A percentile compares a stretch with the other conserved stretches of the same genome.
phyloP scores from a whole-genome alignment of 164 flowering plant species.

The Annona cherimola region DNA sequence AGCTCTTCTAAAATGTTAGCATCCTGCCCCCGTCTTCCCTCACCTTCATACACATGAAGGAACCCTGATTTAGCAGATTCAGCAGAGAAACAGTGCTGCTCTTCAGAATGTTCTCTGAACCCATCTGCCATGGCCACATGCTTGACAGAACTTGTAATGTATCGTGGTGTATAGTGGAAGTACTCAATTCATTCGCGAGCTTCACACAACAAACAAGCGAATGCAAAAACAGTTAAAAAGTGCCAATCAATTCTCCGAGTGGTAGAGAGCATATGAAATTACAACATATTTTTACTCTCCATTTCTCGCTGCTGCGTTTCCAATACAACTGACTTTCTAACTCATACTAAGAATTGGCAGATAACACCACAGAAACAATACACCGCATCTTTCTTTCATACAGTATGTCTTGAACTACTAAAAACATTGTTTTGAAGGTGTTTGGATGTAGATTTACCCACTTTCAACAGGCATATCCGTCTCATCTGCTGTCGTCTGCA shows the following conservation, averaged over 20 bases:
- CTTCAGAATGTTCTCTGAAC: no score
- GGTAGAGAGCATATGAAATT: background rate
- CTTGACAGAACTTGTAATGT: no score
- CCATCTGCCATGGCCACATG: no score
- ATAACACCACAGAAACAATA: background rate
- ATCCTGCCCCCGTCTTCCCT: no score
- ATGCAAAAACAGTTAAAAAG: no score
- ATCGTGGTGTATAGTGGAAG: no score
- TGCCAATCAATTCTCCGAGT: background rate
- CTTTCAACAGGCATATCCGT: background rate
- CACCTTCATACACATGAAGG: no score
- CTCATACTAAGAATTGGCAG: background rate
- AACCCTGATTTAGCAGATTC: no score
- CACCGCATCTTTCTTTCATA: background rate
- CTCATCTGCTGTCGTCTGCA: conserved; percentile 16
- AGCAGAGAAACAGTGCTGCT: no score
- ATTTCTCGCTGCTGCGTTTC: background rate
- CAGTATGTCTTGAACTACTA: background rate
- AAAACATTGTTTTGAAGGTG: background rate
- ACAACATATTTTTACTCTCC: background rate
- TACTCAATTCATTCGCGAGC: no score
- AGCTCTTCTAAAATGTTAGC: no score
- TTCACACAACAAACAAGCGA: no score
- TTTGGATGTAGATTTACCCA: background rate
- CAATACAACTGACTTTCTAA: background rate